phyloP scores from a whole-genome alignment of 345 rosid species.

The Jatropha curcas region DNA sequence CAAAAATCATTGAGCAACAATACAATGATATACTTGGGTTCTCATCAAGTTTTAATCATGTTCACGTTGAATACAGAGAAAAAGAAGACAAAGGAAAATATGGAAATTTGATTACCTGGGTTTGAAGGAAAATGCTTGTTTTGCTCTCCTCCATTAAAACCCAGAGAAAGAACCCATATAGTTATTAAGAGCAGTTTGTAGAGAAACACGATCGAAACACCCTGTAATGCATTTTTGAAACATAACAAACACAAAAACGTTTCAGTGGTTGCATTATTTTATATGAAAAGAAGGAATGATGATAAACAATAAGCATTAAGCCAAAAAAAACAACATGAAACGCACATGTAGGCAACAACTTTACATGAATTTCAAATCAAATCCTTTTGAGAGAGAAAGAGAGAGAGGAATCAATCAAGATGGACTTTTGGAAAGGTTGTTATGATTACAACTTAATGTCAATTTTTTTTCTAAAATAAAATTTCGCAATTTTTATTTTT shows the following conservation, averaged over 20 bases:
- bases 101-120: slow-evolving; percentile 29
- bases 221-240: slow-evolving; percentile 15
- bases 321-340: slow-evolving; percentile 2
- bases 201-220: background rate
- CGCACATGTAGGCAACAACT: slow-evolving; percentile 30
- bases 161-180: slow-evolving; percentile 29
- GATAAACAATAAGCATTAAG: background rate
- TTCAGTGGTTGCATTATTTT: background rate
- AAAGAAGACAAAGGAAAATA: background rate
- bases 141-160: slow-evolving; percentile 27
- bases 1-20: background rate
- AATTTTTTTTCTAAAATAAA: too few relatives aligned
- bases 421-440: slow-evolving; percentile 30
- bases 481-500: background rate
- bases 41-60: background rate
- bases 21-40: background rate
- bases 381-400: background rate
- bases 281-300: background rate
- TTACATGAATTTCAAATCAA: background rate
- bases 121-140: slow-evolving; percentile 30
- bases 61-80: background rate
- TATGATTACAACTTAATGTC: slow-evolving; percentile 19
- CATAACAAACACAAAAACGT: background rate
- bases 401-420: slow-evolving; percentile 17
- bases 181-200: background rate